phyloP scores from a whole-genome alignment of 1,139 yeast genomes.

The Hemisphaericaspora subhashii region DNA sequence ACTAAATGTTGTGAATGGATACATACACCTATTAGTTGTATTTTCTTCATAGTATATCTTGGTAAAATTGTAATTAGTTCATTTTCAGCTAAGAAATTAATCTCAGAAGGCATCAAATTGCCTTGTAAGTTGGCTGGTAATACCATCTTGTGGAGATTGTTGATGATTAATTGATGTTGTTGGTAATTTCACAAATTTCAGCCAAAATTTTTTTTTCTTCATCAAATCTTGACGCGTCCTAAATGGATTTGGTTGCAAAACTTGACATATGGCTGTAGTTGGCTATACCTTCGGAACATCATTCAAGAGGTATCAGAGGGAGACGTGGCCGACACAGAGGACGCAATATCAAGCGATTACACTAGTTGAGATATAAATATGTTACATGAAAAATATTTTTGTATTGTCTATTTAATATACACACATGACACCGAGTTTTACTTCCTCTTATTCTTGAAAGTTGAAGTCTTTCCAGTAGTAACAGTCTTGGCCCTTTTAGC shows the following conservation, averaged over 20 bases:
- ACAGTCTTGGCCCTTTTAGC: slow-evolving; percentile 44
- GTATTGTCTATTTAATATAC: too few species aligned
- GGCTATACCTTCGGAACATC: too few species aligned
- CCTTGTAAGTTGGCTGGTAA: slow-evolving; percentile 57
- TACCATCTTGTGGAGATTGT: slow-evolving; percentile 46
- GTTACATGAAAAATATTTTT: too few species aligned
- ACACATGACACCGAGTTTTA: not conserved
- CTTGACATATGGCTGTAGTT: too few species aligned
- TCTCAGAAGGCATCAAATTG: slow-evolving; percentile 73
- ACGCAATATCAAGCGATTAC: too few species aligned
- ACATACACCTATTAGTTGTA: slow-evolving; percentile 63
- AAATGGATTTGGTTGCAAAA: too few species aligned
- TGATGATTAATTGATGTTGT: slow-evolving; percentile 1
- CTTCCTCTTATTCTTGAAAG: slow-evolving; percentile 37
- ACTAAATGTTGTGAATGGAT: not conserved
- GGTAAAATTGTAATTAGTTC: slow-evolving; percentile 74
- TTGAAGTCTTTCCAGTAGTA: slow-evolving; percentile 48
- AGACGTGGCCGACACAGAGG: too few species aligned
- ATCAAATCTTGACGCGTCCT: too few species aligned
- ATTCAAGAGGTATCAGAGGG: too few species aligned
- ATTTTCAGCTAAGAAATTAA: slow-evolving; percentile 84
- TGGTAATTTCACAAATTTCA: not conserved
- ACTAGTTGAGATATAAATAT: too few species aligned
- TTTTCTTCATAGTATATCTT: slow-evolving; percentile 62
- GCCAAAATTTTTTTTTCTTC: not conserved